Evolutionary conservation across 2,329 filamentous ascomycete genomes (phyloP).

Genomic region (Teratosphaeria destructans): DNA sequence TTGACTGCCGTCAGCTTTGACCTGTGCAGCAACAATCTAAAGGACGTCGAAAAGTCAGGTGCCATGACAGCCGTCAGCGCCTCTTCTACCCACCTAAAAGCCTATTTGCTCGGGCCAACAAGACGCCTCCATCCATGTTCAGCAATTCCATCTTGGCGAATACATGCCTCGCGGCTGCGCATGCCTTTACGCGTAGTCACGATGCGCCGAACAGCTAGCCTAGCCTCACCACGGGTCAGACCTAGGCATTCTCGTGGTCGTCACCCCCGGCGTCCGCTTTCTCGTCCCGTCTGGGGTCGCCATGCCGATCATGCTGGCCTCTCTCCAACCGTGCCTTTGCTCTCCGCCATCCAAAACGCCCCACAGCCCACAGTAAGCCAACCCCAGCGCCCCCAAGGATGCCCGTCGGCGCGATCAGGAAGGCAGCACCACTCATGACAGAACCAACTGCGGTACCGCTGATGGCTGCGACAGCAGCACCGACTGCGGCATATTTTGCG

Average conservation of each 20-base stretch:
- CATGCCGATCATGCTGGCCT: conserved; percentile 12
- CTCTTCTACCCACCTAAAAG: too few relatives aligned
- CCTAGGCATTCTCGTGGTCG: conserved; percentile 1
- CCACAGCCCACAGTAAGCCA: conserved; percentile 30
- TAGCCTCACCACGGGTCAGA: conserved; percentile 11
- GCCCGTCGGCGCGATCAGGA: conserved; percentile 33
- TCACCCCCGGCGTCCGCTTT: conserved; percentile 13
- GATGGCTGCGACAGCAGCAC: conserved; percentile 30
- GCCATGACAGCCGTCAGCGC: too few relatives aligned
- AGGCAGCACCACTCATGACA: conserved; percentile 29
- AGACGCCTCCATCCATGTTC: too few relatives aligned
- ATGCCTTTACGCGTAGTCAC: too few relatives aligned
- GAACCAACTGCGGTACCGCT: conserved; percentile 28
- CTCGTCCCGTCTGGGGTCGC: conserved; percentile 17
- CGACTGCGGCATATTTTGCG: conserved; percentile 34
- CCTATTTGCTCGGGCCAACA: too few relatives aligned
- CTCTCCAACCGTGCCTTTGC: conserved; percentile 21
- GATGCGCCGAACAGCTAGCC: too few relatives aligned
- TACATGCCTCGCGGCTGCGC: too few relatives aligned
- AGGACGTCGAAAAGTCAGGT: too few relatives aligned
- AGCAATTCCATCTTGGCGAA: too few relatives aligned
- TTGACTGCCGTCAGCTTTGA: too few relatives aligned
- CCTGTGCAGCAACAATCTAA: too few relatives aligned
- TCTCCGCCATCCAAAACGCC: conserved; percentile 26
- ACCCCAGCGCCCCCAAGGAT: conserved; percentile 28